These are phyloP conservation scores for Neofusicoccum kwambonambiense DNA, from an alignment of 2,329 filamentous ascomycete genomes.

Conservation along the genomic window DNA sequence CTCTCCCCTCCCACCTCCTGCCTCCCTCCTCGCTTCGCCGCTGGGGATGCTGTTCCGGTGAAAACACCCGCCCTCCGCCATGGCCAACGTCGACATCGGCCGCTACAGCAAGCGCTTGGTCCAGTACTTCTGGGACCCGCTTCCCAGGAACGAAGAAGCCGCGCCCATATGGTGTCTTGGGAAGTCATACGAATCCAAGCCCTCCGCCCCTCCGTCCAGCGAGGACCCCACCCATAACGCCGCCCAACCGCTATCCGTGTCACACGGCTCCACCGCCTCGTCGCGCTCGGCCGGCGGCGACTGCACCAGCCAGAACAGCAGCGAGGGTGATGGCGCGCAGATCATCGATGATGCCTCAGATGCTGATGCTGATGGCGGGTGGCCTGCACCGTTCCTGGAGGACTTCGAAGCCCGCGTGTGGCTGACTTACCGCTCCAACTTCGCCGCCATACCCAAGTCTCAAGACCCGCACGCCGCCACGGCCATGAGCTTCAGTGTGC, in stretches of 20 bases:
- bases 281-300: slow-evolving; percentile 34
- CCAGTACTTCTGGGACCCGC: slow-evolving; percentile 89
- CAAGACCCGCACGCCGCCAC: slow-evolving; percentile 68
- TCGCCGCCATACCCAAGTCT: slow-evolving; percentile 77
- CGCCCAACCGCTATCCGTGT: slow-evolving; percentile 19
- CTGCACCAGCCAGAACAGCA: slow-evolving; percentile 65
- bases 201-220: slow-evolving; percentile 21
- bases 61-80: slow-evolving; percentile 30
- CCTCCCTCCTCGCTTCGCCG: neutral
- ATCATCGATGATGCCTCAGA: slow-evolving; percentile 27
- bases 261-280: slow-evolving; percentile 21
- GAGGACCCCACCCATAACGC: slow-evolving; percentile 20
- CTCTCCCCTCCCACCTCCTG: neutral
- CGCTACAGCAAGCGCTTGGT: slow-evolving; percentile 76
- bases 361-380: slow-evolving; percentile 54
- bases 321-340: slow-evolving; percentile 66
- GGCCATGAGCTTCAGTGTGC: slow-evolving; percentile 77
- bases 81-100: slow-evolving; percentile 71
- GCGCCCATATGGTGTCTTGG: slow-evolving; percentile 83
- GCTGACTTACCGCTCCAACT: slow-evolving; percentile 94
- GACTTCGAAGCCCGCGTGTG: slow-evolving; percentile 93
- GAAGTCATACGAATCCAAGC: slow-evolving; percentile 51
- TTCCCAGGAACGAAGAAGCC: slow-evolving; percentile 74
- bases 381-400: slow-evolving; percentile 82
- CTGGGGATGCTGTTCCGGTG: slow-evolving; percentile 3